Percentiles rank a stretch among this genome's conserved stretches.
phyloP scores from a whole-genome alignment of 2,329 filamentous ascomycete genomes.

The Phyllosticta capitalensis region DNA sequence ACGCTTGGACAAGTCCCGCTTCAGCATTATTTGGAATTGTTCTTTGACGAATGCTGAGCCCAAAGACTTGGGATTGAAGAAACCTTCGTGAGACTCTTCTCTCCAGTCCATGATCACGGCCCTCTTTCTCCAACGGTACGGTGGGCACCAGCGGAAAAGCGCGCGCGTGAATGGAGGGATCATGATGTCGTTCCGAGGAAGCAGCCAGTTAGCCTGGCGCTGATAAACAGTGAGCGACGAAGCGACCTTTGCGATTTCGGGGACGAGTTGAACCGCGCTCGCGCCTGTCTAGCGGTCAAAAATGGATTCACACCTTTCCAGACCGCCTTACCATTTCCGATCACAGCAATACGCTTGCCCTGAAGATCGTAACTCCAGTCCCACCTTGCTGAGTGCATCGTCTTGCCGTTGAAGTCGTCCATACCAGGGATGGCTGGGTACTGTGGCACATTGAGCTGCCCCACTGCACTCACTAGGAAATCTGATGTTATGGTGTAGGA shows the following conservation, averaged over 20 bases:
- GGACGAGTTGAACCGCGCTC: constrained; percentile 50
- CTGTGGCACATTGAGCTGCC: constrained; percentile 47
- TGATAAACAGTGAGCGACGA: constrained; percentile 46
- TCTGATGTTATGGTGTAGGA: constrained; percentile 46
- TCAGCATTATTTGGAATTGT: constrained; percentile 31
- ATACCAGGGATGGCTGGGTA: constrained; percentile 42
- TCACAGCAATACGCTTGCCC: constrained; percentile 48
- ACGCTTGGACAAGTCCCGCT: constrained; percentile 37
- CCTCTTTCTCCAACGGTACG: constrained; percentile 41
- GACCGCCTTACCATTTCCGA: constrained; percentile 40
- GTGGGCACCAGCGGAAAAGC: constrained; percentile 42
- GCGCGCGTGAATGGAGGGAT: constrained; percentile 35
- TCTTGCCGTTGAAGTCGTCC: constrained; percentile 41
- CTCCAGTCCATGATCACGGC: constrained; percentile 46
- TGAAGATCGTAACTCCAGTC: constrained; percentile 48
- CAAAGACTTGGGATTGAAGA: constrained; percentile 32
- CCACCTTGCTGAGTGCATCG: constrained; percentile 51
- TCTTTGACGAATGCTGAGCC: constrained; percentile 34
- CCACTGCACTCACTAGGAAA: constrained; percentile 49
- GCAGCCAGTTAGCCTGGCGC: constrained; percentile 50
- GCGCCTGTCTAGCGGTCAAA: constrained; percentile 29
- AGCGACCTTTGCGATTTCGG: constrained; percentile 44
- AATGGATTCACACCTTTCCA: constrained; percentile 12
- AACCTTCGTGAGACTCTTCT: constrained; percentile 38
- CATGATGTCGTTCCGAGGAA: constrained; percentile 42